Percentiles rank a stretch among this genome's conserved stretches.
Conservation (phyloP, 495 filamentous ascomycete species). For the Aspergillus conjunctus region DNA sequence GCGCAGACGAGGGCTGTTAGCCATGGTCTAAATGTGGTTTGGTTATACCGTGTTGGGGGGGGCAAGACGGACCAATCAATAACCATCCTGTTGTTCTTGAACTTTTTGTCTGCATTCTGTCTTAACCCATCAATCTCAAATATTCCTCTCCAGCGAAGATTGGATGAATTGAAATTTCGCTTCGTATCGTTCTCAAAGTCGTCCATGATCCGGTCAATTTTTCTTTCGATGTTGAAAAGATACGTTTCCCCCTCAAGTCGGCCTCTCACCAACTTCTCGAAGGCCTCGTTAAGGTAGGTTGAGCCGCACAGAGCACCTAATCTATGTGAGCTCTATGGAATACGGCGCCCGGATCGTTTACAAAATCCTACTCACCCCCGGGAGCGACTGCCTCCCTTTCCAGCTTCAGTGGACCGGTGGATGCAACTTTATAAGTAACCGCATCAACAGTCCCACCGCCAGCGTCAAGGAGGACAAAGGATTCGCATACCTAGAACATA, state of each 20-base stretch:
- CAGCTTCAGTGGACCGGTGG: background rate
- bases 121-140: background rate
- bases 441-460: constrained; percentile 13
- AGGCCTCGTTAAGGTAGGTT: constrained; percentile 11
- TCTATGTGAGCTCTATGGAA: background rate
- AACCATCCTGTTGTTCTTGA: background rate
- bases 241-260: constrained; percentile 7
- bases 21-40: too few relatives aligned
- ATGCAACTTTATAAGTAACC: constrained; percentile 8
- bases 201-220: constrained; percentile 10
- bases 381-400: constrained; percentile 12
- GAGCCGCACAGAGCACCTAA: constrained; percentile 11
- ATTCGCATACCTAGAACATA: background rate
- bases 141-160: background rate
- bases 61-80: constrained; percentile 6
- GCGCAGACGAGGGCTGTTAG: too few relatives aligned
- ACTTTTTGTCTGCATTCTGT: constrained; percentile 5
- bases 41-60: too few relatives aligned
- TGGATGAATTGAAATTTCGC: background rate
- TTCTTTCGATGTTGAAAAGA: background rate
- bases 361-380: background rate
- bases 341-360: background rate
- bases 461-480: constrained; percentile 11
- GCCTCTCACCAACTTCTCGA: background rate
- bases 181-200: background rate